Base-by-base conservation (phyloP, 345 rosid genomes). In the Populus ilicifolia region DNA sequence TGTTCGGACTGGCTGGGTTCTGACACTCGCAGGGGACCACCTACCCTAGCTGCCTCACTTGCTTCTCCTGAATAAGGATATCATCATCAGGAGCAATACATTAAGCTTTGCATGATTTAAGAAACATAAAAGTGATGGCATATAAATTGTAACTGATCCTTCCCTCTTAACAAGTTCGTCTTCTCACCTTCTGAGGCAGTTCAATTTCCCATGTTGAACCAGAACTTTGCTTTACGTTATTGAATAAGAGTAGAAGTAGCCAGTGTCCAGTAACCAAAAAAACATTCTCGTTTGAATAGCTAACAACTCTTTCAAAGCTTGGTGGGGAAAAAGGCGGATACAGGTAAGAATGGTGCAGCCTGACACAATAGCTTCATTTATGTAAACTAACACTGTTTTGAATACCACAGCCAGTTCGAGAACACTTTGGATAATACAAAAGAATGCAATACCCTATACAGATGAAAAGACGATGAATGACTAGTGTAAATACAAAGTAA, bases 11-110 rank as follows among this genome's bases (percentile, higher is more conserved):
- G 33, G 84, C 33, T 8, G 1, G 2, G 43, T 44, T 82, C 84
- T 52, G 81, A 70, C 84, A 82, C 71, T 82, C 84, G 75, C 81
- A 82, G 67, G 75, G 79, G 3, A 82, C 81, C 27, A 75, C 79
- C n/a, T 78, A 29, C 38, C 84, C 81, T 64, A 82, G 39, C 59
- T 78, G 73, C 46, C 81, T 81, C 20, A 75, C 78, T 78, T 75
- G 84, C 68, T 52, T 78, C 25, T 82, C 84, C 81, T 82, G 76
- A 70, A 75, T 5, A 73, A 44, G 14, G 27, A 30, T 25, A 21
- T 12, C 62, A 67, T 14, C 71, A 78, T 8, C 67, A 73, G 54
- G 16, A 72, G 38, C 6, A 76, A 64, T 1, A 35, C 7, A 44
- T 29, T 21, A 79, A 67, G 50, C 72, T 74, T 65, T 50, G 70